Evolutionary conservation across 192 early-diverging fungal genomes (phyloP), one percentile per base, ranked within the genome.

Genomic region (Dissophora ornata): DNA sequence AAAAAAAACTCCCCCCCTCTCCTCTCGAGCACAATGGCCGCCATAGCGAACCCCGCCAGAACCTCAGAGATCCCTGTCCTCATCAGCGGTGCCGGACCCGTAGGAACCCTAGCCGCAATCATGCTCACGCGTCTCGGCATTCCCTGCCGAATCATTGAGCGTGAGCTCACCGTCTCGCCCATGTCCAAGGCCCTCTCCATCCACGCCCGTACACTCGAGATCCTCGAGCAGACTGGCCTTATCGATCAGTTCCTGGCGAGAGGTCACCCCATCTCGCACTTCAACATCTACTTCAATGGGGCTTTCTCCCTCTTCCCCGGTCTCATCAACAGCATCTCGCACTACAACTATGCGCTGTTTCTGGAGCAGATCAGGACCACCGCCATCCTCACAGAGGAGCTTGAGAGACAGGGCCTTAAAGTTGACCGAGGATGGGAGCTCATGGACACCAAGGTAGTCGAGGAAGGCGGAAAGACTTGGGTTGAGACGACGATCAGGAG

Each of bases 11-110:
- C 29, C 12, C 33, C 36, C 7, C 42, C 26, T 34, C 32, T 49
- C 29, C 10, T 51, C 30, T 24, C 30, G 11, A 29, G 5, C 48
- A 22, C 7, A 12, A 65, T 46, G 50, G 24, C 68, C 38, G 21
- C 57, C 22, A 28, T 21, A 18, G 6, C 29, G 16, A 18, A 12
- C 4, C 26, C 34, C 4, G 32, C 50, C 21, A 46, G 30, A 24
- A 13, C 50, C 1, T 61, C 71, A 25, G 42, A 75, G 28, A 25
- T 63, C 18, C 62, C 80, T 13, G 60, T 81, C 19, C 54, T 78
- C 21, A 81, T 81, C 32, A 67, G 66, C 24, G 80, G 80, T 34
- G 80, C 53, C 24, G 68, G 80, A 5, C 80, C 68, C n/a, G 80
- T 81, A 13, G 80, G 80, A 13, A 32, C 57, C 15, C 19, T 70